Evolutionary conservation across 2,329 filamentous ascomycete genomes (phyloP).

Genomic region (Acarospora socialis): DNA sequence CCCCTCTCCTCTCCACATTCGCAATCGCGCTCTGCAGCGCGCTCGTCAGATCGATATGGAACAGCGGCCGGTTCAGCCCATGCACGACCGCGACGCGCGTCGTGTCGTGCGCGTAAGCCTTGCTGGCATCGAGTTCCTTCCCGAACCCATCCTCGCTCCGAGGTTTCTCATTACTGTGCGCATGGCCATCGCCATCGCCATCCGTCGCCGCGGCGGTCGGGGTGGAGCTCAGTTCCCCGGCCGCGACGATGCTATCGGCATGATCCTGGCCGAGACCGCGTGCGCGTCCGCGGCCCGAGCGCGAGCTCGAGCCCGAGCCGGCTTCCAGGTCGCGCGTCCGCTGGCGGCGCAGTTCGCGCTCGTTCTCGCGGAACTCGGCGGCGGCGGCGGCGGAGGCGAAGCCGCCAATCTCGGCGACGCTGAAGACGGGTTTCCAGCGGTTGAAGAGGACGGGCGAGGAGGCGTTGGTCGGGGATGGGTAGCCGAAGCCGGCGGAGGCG

Average conservation of each 20-base stretch:
- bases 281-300: slow-evolving; percentile 1
- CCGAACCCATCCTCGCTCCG: slow-evolving; percentile 26
- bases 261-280: not conserved
- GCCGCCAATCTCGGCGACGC: slow-evolving; percentile 73
- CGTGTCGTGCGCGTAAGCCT: slow-evolving; percentile 26
- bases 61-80: slow-evolving; percentile 77
- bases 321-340: slow-evolving; percentile 12
- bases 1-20: slow-evolving; percentile 44
- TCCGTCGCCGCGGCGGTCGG: too few relatives aligned
- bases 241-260: too few relatives aligned
- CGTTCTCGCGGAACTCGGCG: slow-evolving; percentile 51
- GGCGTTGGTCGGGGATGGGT: slow-evolving; percentile 40
- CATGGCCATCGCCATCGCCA: slow-evolving; percentile 19
- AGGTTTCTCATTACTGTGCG: slow-evolving; percentile 19
- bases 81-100: slow-evolving; percentile 52
- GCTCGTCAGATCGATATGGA: slow-evolving; percentile 84
- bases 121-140: slow-evolving; percentile 34
- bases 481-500: slow-evolving; percentile 76
- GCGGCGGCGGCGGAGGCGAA: slow-evolving; percentile 51
- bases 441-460: slow-evolving; percentile 39
- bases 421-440: slow-evolving; percentile 91
- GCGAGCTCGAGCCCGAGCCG: slow-evolving; percentile 1
- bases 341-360: slow-evolving; percentile 28
- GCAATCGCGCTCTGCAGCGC: slow-evolving; percentile 77
- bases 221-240: too few relatives aligned